Evolutionary conservation across 768 basidiomycete genomes (phyloP).

Genomic region (Podaxis sp.): DNA sequence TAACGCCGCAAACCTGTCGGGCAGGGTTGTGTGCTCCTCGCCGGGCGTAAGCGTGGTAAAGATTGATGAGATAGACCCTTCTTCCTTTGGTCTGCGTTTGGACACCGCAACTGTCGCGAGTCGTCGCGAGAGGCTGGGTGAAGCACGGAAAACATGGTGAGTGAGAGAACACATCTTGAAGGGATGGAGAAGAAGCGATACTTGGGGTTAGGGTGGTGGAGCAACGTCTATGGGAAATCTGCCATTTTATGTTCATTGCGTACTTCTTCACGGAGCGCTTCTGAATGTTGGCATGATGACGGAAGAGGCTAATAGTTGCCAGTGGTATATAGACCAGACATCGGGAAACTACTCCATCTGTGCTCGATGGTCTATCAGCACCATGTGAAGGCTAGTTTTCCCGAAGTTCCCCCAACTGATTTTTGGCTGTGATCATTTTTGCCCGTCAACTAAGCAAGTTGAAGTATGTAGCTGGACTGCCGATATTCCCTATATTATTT

Average conservation of each 20-base stretch:
- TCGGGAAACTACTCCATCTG: no score
- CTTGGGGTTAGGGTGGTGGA: not conserved
- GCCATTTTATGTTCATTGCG: not conserved
- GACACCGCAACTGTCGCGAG: conserved; percentile 4
- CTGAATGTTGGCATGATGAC: not conserved
- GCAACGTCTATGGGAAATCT: not conserved
- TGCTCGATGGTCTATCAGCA: no score
- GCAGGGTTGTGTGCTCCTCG: conserved; percentile 28
- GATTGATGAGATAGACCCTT: conserved; percentile 35
- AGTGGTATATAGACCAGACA: no score
- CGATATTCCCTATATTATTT: no score
- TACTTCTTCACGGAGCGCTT: no score
- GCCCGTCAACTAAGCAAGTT: no score
- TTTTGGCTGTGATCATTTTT: no score
- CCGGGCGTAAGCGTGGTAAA: conserved; percentile 34
- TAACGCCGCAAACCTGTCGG: conserved; percentile 49
- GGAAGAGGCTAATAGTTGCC: not conserved
- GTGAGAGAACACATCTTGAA: conserved; percentile 1
- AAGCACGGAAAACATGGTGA: not conserved
- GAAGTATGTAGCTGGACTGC: no score
- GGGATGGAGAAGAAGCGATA: not conserved
- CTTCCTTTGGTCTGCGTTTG: conserved; percentile 26
- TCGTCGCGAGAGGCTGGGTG: not conserved
- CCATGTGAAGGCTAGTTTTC: no score
- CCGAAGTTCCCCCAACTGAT: no score